These are phyloP conservation scores for Graphiopsis chlorocephala DNA, from an alignment of 2,329 filamentous ascomycete species.

Conservation along the genomic window DNA sequence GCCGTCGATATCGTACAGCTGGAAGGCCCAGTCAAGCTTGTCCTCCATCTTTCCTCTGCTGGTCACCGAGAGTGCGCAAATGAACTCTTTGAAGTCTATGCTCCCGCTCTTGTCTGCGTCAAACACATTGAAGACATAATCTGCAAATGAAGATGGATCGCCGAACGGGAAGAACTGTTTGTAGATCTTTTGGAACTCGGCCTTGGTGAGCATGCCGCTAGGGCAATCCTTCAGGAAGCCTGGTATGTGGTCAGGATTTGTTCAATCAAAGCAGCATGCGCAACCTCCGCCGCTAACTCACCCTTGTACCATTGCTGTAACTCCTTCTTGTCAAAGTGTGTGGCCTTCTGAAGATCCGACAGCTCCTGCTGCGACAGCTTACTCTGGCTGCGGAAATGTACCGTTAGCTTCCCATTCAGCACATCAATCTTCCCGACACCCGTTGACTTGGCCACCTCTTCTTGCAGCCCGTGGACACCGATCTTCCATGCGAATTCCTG, in stretches of 20 bases:
- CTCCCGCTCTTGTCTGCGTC: conserved; percentile 95
- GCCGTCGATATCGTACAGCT: conserved; percentile 97
- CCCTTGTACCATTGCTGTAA: conserved; percentile 99
- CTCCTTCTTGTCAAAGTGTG: conserved; percentile 99
- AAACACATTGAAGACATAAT: conserved; percentile 99
- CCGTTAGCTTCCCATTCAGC: conserved; percentile 30
- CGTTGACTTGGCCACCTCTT: conserved; percentile 30
- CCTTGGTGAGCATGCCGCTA: conserved; percentile 92
- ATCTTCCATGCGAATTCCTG: conserved; percentile 33
- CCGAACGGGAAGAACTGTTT: conserved; percentile 99
- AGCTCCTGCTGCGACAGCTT: conserved; percentile 98
- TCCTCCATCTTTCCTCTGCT: conserved; percentile 98
- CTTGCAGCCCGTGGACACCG: conserved; percentile 32
- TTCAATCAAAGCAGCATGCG: neutral
- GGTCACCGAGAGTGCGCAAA: conserved; percentile 94
- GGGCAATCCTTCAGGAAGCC: conserved; percentile 98
- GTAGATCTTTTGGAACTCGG: conserved; percentile 99
- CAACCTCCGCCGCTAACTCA: conserved; percentile 43
- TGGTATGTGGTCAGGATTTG: conserved; percentile 39
- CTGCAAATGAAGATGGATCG: conserved; percentile 93
- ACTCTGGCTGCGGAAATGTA: conserved; percentile 69
- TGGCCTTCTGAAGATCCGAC: conserved; percentile 89
- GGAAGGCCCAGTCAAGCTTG: conserved; percentile 98
- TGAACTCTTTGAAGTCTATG: conserved; percentile 99
- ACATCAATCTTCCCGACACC: conserved; percentile 29